Base-by-base conservation (phyloP, 495 filamentous ascomycete species). In the Lasiosphaeris hirsuta region DNA sequence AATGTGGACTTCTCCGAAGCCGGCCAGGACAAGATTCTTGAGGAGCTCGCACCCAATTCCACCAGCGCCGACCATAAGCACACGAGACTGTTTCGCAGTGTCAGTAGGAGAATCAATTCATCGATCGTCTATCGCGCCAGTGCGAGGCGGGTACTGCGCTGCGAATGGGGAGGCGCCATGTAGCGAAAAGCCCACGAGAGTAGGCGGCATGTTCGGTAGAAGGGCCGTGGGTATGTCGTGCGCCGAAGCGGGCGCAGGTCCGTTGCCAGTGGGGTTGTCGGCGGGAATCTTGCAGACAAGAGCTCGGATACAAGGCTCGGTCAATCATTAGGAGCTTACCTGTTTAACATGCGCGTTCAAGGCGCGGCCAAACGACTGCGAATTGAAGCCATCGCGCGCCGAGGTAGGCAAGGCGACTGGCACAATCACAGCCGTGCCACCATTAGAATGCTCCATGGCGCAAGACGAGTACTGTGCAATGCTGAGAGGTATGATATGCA, bases 11-110 rank as follows among this genome's bases (percentile, higher is more conserved):
- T 96, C 90, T 45, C 92, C 92, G 64, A 97, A 97, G 61, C 95
- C 95, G 49, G 87, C 89, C 19, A 96, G 84, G 51, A 92, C 90
- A 54, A 99, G 86, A 74, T 97, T 96, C 79, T 99, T 99, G 55
- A 99, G 81, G 5, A 99, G 83, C 72, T 99, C 94, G 73, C 94
- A 99, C 56, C 94, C 94, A 68, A 99, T 97, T 41, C 94, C 94
- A 57, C 94, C 94, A 43, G 94, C 94, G 59, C 94, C 94, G 44
- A 99, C 92, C 77, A 99, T 89, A 18, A 99, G 78, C 34, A 97
- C 88, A 43, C 87, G 88, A 50, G 92, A 83, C 93, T 96, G 77
- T 59, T 62, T 56, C 38, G 58, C 34, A 36, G 49, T 6, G 68
- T 75, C 61, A 78, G 71, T 65, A 43, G 47, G 10, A 58, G 46